Evolutionary conservation across 345 rosid genomes (phyloP), one percentile per base, ranked within the genome.

Genomic region (Salix brachista): DNA sequence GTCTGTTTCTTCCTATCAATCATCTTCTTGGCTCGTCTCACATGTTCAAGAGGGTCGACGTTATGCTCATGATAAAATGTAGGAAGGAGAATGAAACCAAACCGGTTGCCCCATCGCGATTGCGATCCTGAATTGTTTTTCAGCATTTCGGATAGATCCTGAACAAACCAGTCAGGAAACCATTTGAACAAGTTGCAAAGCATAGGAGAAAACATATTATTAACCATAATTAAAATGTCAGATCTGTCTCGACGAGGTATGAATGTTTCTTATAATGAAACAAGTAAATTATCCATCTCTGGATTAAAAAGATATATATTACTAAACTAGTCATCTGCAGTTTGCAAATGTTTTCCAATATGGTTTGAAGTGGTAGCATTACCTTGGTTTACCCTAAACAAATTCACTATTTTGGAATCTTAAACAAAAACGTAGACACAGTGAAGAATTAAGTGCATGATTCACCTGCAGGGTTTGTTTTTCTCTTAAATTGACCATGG

Each of bases 401-500:
- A 10, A 41, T 41, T 41, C 10, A 41, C 44, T 41, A 41, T 2
- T 10, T 41, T 41, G 44, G 44, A 41, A 41, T 41, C 44, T 41
- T 41, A 16, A 56, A 56, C 37, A 34, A 23, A 21, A 8, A 60
- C 19, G 2, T 25, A 23, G 65, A 7, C 14, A 23, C 8, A 21
- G 21, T 2, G 34, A 5, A 25, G 18, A 2, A 30, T 30, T 30
- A 48, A 48, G 46, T 1, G 50, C 17, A 6, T 25, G 48, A 69
- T 70, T 60, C 36, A 89, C 90, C 86, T 86, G 90, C 64, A 86
- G 46, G n/a, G 83, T 85, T 19, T 81, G 72, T 30, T 84, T 87
- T 56, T 84, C 50, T 80, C 96, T 82, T 69, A 91, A 70, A 64
- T 91, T 91, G 37, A 91, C 89, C 90, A 86, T 82, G 3, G 93